Evolutionary conservation across 805 yeast genomes (phyloP), one percentile per base, ranked within the genome.

Genomic region (Pichia cabralensis): DNA sequence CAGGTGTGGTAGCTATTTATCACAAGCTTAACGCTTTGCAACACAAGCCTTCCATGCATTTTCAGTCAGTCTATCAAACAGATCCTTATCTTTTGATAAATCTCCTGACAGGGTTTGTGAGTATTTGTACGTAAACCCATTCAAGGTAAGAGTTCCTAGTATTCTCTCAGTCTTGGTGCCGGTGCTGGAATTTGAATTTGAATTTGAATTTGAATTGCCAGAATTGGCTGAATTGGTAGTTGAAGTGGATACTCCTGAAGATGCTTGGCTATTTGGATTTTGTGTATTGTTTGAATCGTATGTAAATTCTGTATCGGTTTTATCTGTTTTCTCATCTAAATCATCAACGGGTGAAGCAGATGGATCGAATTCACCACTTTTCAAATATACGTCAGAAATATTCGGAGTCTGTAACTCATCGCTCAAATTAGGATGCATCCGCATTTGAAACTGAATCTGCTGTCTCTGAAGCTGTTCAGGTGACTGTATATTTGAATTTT

Each of bases 141-240:
- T 47, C 15, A 52, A 19, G 22, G 38, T 28, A 15, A 52, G 17
- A n/a, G 45, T 40, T 5, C 56, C 55, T 3, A 30, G 33, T 5
- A 47, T 26, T 11, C 24, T 33, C 16, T 34, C 34, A 4, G 30
- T 31, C 12, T 25, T 21, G 43, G 27, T 33, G 16, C 32, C 34
- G 5, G 30, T 31, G 13, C 25, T 21, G 43, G 27, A 23, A 24
- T 36, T 5, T 3, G 26, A 24, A 4, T n/a, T 24, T 24, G 16
- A 3, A 8, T 15, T 13, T 13, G 7, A 15, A 24, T 24, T 13
- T 6, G 26, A 24, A 13, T 12, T 11, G 6, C 6, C 13, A 12
- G 24, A 22, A 5, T 22, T 22, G 6, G 26, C 9, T 5, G 26
- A 24, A 8, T 8, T 8, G n/a, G 14, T 6, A n/a, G 26, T 15